Conservation (phyloP, 139 green algal genomes). For the Desmodesmus armatus region DNA sequence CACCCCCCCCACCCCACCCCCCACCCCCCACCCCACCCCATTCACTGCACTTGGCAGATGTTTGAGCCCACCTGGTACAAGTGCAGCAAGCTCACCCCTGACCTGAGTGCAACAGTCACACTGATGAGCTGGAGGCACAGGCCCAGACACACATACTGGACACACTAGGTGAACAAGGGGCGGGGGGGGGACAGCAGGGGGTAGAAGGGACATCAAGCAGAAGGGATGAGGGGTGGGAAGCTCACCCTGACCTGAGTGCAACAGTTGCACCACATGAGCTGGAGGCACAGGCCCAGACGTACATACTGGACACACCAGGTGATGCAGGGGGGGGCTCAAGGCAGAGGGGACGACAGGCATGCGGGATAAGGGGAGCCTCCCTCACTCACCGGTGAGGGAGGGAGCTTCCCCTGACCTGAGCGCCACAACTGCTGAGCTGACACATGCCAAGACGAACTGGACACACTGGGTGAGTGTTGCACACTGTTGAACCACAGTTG, state of each 20-base stretch:
- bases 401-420: too few species aligned
- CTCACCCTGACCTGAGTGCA: not conserved
- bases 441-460: too few species aligned
- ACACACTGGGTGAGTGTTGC: too few species aligned
- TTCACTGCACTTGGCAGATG: conserved; percentile 26
- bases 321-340: not conserved
- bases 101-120: conserved; percentile 8
- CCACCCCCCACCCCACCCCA: not conserved
- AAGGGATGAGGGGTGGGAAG: too few species aligned
- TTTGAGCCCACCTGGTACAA: conserved; percentile 50
- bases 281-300: conserved; percentile 8
- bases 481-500: too few species aligned
- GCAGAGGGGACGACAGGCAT: too few species aligned
- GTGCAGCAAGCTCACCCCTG: conserved; percentile 36
- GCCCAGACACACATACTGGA: conserved; percentile 34
- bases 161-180: conserved; percentile 11
- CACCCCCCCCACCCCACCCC: not conserved
- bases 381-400: too few species aligned
- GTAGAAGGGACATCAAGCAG: too few species aligned
- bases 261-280: not conserved
- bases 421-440: too few species aligned
- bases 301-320: conserved; percentile 41
- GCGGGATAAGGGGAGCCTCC: too few species aligned
- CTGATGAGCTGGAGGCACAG: conserved; percentile 9
- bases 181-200: too few species aligned